Percentiles rank a stretch among this genome's conserved stretches.
Conservation (phyloP, 345 rosid species). For the Salix udensis region DNA sequence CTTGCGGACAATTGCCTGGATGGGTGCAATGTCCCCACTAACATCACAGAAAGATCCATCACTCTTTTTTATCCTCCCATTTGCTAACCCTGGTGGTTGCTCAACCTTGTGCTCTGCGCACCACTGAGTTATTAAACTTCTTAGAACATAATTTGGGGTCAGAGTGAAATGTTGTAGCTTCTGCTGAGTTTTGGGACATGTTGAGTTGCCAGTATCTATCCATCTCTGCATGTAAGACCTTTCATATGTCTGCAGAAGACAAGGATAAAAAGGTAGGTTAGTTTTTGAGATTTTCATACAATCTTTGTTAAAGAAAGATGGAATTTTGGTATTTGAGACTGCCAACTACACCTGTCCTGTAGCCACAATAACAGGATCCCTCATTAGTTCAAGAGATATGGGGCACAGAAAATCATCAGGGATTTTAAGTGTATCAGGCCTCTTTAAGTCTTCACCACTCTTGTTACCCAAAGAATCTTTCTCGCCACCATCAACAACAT, state of each 20-base stretch:
- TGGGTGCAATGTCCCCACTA: slow-evolving; percentile 58
- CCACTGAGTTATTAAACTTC: slow-evolving; percentile 85
- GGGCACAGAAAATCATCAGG: slow-evolving; percentile 91
- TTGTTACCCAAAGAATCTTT: slow-evolving; percentile 36
- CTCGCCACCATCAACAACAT: slow-evolving; percentile 35
- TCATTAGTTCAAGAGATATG: slow-evolving; percentile 84
- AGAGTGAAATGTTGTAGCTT: slow-evolving; percentile 72
- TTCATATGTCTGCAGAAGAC: slow-evolving; percentile 77
- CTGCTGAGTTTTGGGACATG: slow-evolving; percentile 96
- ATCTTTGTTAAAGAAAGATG: neutral
- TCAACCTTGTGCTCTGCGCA: slow-evolving; percentile 66
- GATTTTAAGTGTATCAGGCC: slow-evolving; percentile 45
- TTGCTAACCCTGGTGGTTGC: slow-evolving; percentile 55
- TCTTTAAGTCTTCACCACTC: slow-evolving; percentile 50
- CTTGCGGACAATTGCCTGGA: slow-evolving; percentile 60
- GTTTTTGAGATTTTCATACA: neutral
- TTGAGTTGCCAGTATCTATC: slow-evolving; percentile 80
- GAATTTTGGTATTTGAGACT: neutral
- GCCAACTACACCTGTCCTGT: slow-evolving; percentile 73
- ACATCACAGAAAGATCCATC: slow-evolving; percentile 69
- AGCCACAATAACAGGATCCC: slow-evolving; percentile 92
- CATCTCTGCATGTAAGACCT: slow-evolving; percentile 92
- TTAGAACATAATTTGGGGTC: slow-evolving; percentile 83
- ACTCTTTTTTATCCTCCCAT: slow-evolving; percentile 54
- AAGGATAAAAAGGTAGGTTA: neutral